Base-by-base conservation (phyloP, 306 rosid species). In the Oxytropis ochrocephala region DNA sequence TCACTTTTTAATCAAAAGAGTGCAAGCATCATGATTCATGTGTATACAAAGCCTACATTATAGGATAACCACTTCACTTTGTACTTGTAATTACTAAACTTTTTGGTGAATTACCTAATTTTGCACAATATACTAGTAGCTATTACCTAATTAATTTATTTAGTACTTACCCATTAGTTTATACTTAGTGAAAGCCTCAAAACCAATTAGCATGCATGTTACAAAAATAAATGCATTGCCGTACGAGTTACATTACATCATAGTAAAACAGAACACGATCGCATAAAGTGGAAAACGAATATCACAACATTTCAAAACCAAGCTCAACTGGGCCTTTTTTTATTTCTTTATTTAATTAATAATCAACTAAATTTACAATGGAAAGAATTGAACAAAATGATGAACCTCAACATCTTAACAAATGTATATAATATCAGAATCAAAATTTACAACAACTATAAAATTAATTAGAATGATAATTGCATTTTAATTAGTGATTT, bases 31-130 rank as follows among this genome's bases (percentile, higher is more conserved):
- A 54, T 18, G 50, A 32, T 14, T 54, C 36, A 42, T 36, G 16
- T 33, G 18, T 43, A 19, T 8, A 3, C n/a, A n/a, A 36, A 51
- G 9, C 13, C 30, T 42, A 5, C 14, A 70, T 14, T 47, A 47
- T 43, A 43, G 43, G 67, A 56, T 12, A 70, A 44, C 72, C 16
- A 54, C 67, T 74, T 21, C 53, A 16, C 32, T 9, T 9, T 24
- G 29, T 24, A 24, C 57, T 46, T 67, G 63, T 48, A 57, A 19
- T 36, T 56, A 36, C 2, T 32, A 33, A 33, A 14, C 61, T 19
- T 56, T 56, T 13, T 18, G 53, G 43, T 55, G 66, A 75, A 75
- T n/a, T 75, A 75, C 79, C 79, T 75, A 54, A 65, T 73, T 50
- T 44, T 27, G 42, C 36, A 6, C 43, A 46, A 46, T 75, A 46